These are phyloP conservation scores for Aspergillus homomorphus DNA, from an alignment of 495 filamentous ascomycete genomes.

Conservation along the genomic window DNA sequence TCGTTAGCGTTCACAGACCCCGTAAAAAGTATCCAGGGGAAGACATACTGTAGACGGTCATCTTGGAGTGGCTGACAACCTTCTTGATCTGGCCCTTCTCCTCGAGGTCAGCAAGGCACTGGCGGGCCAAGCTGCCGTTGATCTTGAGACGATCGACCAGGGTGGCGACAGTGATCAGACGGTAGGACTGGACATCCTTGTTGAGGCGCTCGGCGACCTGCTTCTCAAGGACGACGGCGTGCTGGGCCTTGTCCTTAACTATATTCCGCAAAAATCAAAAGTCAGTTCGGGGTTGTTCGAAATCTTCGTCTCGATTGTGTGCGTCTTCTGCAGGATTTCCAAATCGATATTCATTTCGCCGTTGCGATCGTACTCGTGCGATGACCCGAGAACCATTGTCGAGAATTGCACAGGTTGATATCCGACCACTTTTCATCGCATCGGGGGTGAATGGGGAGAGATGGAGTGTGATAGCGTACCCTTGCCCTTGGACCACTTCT, in stretches of 20 bases:
- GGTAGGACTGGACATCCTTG: constrained; percentile 99
- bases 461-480: constrained; percentile 53
- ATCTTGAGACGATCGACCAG: constrained; percentile 99
- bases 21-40: too few relatives aligned
- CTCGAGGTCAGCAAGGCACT: constrained; percentile 89
- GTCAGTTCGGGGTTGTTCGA: constrained; percentile 21
- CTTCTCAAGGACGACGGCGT: constrained; percentile 80
- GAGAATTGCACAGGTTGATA: too few relatives aligned
- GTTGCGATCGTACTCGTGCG: too few relatives aligned
- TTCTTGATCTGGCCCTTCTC: constrained; percentile 98
- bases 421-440: constrained; percentile 7
- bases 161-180: constrained; percentile 96
- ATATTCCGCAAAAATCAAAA: constrained; percentile 20
- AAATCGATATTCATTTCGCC: too few relatives aligned
- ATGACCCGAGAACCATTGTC: too few relatives aligned
- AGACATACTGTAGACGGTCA: constrained; percentile 89
- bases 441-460: constrained; percentile 14
- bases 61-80: constrained; percentile 92
- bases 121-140: constrained; percentile 93
- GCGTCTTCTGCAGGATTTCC: too few relatives aligned
- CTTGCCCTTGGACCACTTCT: constrained; percentile 99
- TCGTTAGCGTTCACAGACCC: neutral
- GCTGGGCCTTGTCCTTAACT: constrained; percentile 99
- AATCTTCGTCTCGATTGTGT: too few relatives aligned
- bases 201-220: constrained; percentile 65